phyloP scores from a whole-genome alignment of 768 basidiomycete genomes.

The Fomitopsis pulvina region DNA sequence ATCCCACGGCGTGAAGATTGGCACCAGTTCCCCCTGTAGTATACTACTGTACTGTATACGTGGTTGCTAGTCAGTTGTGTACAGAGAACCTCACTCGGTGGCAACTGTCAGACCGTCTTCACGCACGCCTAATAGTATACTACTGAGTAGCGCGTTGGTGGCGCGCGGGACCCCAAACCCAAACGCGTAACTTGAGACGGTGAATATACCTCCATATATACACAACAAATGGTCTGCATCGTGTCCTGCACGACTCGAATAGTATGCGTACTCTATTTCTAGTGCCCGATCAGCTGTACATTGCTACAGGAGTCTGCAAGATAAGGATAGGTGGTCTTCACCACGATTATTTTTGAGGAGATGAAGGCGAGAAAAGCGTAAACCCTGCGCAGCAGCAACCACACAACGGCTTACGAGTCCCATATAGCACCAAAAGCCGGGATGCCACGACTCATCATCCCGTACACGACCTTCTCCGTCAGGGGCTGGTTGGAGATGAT shows the following conservation, averaged over 20 bases:
- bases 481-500: slow-evolving; percentile 50
- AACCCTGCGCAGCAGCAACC: too few relatives aligned
- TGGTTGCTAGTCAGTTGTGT: too few relatives aligned
- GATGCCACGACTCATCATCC: slow-evolving; percentile 48
- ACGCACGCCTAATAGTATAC: too few relatives aligned
- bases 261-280: background rate
- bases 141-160: too few relatives aligned
- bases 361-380: too few relatives aligned
- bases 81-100: too few relatives aligned
- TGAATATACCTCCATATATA: background rate
- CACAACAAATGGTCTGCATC: background rate
- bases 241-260: background rate
- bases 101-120: too few relatives aligned
- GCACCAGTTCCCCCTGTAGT: too few relatives aligned
- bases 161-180: too few relatives aligned
- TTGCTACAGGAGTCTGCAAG: background rate
- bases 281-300: background rate
- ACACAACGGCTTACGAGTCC: slow-evolving; percentile 35
- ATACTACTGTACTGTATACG: too few relatives aligned
- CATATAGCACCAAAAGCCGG: slow-evolving; percentile 53
- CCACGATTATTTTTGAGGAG: background rate
- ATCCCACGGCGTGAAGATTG: too few relatives aligned
- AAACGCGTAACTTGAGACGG: too few relatives aligned
- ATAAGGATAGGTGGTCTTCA: background rate
- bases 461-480: slow-evolving; percentile 42